These are phyloP conservation scores for Claviceps sp. DNA, from an alignment of 2,329 filamentous ascomycete species.

Conservation along the genomic window DNA sequence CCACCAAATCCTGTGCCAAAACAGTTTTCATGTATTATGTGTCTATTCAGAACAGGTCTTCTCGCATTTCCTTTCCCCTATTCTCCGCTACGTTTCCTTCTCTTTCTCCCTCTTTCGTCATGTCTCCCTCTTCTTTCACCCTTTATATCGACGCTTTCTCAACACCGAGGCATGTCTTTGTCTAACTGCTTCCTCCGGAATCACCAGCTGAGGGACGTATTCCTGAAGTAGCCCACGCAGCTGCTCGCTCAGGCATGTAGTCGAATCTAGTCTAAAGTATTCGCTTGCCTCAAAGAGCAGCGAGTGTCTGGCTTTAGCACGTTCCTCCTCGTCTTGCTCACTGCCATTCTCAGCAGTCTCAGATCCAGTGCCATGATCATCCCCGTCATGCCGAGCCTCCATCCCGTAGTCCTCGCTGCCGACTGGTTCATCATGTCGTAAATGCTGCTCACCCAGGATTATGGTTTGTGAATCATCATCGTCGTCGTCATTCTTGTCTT, in stretches of 20 bases:
- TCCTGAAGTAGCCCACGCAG: background rate
- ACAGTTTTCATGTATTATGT: no score
- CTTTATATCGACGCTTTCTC: background rate
- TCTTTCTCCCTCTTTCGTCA: background rate
- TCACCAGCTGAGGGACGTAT: background rate
- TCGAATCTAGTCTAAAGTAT: background rate
- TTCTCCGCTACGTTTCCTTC: background rate
- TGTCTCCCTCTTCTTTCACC: background rate
- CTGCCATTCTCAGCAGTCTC: background rate
- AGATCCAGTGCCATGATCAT: no score
- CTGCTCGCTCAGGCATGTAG: background rate
- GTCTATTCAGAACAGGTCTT: no score
- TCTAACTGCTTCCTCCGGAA: background rate
- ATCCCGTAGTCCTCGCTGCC: background rate
- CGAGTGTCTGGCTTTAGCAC: background rate
- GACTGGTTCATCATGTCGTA: background rate
- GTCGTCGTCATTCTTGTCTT: background rate
- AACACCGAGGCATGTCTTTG: background rate
- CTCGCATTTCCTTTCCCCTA: no score
- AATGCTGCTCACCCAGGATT: background rate
- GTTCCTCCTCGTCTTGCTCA: background rate
- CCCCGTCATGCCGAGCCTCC: constrained; percentile 3
- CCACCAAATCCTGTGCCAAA: no score
- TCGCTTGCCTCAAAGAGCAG: background rate
- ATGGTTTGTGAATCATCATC: background rate